phyloP scores from a whole-genome alignment of 768 basidiomycete species.

The Boletellus ananas region DNA sequence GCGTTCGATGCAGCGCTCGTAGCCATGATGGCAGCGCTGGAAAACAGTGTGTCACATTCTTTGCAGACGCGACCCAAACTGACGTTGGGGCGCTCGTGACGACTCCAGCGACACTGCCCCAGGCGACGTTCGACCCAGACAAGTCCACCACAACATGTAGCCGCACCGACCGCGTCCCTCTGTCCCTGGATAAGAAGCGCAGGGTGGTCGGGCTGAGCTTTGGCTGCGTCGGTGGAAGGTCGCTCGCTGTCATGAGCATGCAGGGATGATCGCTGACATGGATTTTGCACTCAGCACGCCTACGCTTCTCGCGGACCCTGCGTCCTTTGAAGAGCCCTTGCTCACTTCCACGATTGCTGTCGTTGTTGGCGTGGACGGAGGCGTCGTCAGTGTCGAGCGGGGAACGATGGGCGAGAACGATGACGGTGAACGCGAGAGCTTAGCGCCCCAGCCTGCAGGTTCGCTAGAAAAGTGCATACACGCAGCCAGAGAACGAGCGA shows the following conservation, averaged over 20 bases:
- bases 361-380: conserved; percentile 44
- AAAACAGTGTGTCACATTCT: conserved; percentile 61
- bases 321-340: conserved; percentile 86
- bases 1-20: conserved; percentile 86
- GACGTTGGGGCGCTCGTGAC: background rate
- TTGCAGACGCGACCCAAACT: conserved; percentile 38
- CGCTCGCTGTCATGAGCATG: background rate
- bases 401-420: conserved; percentile 20
- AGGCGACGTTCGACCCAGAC: conserved; percentile 68
- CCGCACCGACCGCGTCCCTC: conserved; percentile 40
- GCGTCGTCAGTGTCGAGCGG: conserved; percentile 22
- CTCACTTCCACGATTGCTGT: conserved; percentile 69
- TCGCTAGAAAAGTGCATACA: conserved; percentile 17
- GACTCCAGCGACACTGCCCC: conserved; percentile 59
- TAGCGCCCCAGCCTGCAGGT: background rate
- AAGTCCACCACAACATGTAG: conserved; percentile 61
- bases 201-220: conserved; percentile 22
- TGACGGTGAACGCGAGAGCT: conserved; percentile 7
- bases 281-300: conserved; percentile 26
- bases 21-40: conserved; percentile 82
- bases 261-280: background rate
- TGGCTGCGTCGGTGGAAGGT: conserved; percentile 25
- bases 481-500: conserved; percentile 22
- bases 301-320: conserved; percentile 75
- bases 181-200: conserved; percentile 38